A percentile compares a stretch with the other conserved stretches of the same genome.
phyloP scores from a whole-genome alignment of 2,329 filamentous ascomycete species.

The Mollisiaceae sp. region DNA sequence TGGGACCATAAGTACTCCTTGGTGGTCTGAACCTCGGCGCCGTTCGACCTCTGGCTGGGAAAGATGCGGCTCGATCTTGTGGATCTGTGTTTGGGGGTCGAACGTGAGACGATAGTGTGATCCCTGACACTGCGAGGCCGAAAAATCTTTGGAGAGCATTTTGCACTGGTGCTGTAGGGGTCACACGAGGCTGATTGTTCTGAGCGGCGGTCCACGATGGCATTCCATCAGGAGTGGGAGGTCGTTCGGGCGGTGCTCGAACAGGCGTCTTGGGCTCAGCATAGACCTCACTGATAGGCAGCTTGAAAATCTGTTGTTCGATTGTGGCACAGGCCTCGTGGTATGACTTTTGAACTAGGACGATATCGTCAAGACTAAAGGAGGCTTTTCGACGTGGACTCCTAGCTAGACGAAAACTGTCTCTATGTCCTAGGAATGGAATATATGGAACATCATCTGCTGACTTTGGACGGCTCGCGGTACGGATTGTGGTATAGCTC shows the following conservation, averaged over 20 bases:
- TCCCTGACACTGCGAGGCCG: constrained; percentile 25
- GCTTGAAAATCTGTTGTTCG: constrained; percentile 27
- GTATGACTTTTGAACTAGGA: constrained; percentile 40
- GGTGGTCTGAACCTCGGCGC: constrained; percentile 40
- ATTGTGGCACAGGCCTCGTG: constrained; percentile 39
- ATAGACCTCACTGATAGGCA: constrained; percentile 39
- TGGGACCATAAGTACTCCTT: constrained; percentile 39
- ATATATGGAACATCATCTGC: constrained; percentile 35
- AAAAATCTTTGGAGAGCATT: constrained; percentile 35
- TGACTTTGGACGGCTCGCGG: constrained; percentile 35
- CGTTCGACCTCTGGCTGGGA: constrained; percentile 23
- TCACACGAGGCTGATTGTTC: constrained; percentile 20
- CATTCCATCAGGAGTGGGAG: constrained; percentile 41
- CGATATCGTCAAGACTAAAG: constrained; percentile 45
- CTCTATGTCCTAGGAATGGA: constrained; percentile 38
- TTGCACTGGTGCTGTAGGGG: constrained; percentile 16
- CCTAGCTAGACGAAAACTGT: constrained; percentile 38
- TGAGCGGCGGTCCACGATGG: constrained; percentile 43
- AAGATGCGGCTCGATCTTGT: constrained; percentile 17
- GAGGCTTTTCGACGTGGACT: constrained; percentile 42
- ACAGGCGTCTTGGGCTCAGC: constrained; percentile 40
- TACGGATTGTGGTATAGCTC: constrained; percentile 45
- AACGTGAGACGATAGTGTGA: constrained; percentile 21
- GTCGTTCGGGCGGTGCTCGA: constrained; percentile 38
- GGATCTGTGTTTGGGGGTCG: constrained; percentile 9